phyloP scores from a whole-genome alignment of 495 filamentous ascomycete genomes.

The Astrothelium subdiscretum region DNA sequence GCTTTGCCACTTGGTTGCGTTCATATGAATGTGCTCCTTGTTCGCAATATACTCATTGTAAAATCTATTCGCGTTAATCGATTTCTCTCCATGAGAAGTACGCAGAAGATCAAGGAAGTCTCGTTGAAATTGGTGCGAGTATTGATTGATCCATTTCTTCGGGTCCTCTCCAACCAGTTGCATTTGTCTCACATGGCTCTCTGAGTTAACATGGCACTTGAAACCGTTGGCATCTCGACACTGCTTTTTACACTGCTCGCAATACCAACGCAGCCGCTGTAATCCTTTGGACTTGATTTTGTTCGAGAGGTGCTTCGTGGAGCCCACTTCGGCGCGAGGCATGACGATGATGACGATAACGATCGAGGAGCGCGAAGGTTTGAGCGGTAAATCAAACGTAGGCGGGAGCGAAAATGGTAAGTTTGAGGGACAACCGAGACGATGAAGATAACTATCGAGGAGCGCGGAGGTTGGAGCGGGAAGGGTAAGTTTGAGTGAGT shows the following conservation, averaged over 20 bases:
- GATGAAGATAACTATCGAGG: too few relatives aligned
- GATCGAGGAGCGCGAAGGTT: not conserved
- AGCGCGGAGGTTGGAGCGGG: too few relatives aligned
- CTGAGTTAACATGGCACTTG: conserved; percentile 67
- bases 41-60: conserved; percentile 79
- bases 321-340: conserved; percentile 85
- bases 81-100: conserved; percentile 77
- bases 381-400: too few relatives aligned
- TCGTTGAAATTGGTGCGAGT: conserved; percentile 59
- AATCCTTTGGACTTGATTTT: conserved; percentile 84
- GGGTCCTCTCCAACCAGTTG: conserved; percentile 74
- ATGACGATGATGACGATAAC: conserved; percentile 41
- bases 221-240: conserved; percentile 62
- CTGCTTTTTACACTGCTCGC: conserved; percentile 53
- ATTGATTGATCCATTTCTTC: conserved; percentile 66
- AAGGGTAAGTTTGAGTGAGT: too few relatives aligned
- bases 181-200: conserved; percentile 77
- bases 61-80: conserved; percentile 75
- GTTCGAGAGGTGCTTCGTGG: conserved; percentile 75
- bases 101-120: conserved; percentile 67
- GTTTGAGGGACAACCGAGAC: not conserved
- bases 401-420: not conserved
- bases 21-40: conserved; percentile 87
- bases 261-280: conserved; percentile 78
- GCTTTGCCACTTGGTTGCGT: conserved; percentile 73